Conservation (phyloP, 192 early-diverging fungal species). For the Backusella tuberculispora region DNA sequence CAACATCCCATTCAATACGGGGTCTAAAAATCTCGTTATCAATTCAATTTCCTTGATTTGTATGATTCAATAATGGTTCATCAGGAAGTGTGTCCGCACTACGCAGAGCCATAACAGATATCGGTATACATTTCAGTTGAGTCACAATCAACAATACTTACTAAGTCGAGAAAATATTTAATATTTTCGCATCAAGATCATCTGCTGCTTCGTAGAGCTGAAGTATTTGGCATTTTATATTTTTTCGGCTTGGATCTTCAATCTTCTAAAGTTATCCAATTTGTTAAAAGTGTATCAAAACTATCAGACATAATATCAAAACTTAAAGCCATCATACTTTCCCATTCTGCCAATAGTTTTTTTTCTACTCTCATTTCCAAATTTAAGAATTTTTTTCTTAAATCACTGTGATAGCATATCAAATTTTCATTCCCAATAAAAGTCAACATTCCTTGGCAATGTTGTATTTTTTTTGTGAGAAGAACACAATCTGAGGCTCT, state of each 20-base stretch:
- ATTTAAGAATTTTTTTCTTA: background rate
- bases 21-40: slow-evolving; percentile 5
- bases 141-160: background rate
- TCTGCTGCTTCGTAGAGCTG: background rate
- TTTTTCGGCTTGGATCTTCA: background rate
- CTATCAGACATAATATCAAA: slow-evolving; percentile 6
- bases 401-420: background rate
- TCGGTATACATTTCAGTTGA: slow-evolving; percentile 3
- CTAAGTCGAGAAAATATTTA: background rate
- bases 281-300: background rate
- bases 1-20: background rate
- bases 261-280: background rate
- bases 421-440: background rate
- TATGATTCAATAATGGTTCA: slow-evolving; percentile 6
- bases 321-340: background rate
- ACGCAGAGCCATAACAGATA: background rate
- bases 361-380: background rate
- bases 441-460: background rate
- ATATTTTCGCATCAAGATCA: slow-evolving; percentile 6
- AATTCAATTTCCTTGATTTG: slow-evolving; percentile 19
- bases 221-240: background rate
- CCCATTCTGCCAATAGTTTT: background rate
- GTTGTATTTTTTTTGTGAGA: background rate
- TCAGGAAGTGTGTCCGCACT: slow-evolving; percentile 3
- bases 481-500: background rate